Evolutionary conservation across 2,329 filamentous ascomycete genomes (phyloP), one percentile per base, ranked within the genome.

Genomic region (Elsinoe perseae): DNA sequence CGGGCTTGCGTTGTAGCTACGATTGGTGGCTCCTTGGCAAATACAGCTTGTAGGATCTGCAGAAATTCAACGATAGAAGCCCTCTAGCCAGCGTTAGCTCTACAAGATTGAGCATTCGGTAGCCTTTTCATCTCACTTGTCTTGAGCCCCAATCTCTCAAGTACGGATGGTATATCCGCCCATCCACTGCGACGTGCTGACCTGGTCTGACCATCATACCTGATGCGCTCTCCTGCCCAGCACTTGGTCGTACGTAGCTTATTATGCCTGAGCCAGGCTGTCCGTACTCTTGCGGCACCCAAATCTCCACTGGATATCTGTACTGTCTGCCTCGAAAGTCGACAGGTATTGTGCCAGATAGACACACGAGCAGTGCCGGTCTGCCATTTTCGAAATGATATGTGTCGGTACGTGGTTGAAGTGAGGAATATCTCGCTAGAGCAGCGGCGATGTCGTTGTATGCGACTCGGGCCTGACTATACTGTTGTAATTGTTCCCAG

Each of bases 91-190:
- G 23, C 10, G 16, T 38, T 21, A 34, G 28, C 23, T 9, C n/a
- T 28, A n/a, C 14, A 43, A 2, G 12, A 16, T 8, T 54, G 12
- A 28, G 21, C 23, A 21, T 27, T 7, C 20, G 36, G 8, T 4
- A 20, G 16, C 6, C 21, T 16, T 7, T 12, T n/a, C 12, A 10
- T 46, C 53, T 36, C 9, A 56, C 53, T 25, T 23, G 23, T 42
- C 27, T 27, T 28, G 48, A 88, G 93, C 64, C 76, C 93, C 93
- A 98, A 60, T 89, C 85, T 28, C 89, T 88, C 46, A 98, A 76
- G 69, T 97, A 98, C 34, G 93, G 93, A 69, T 98, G 93, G 69
- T 97, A 98, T 61, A 97, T 82, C 68, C 88, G 85, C 23, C 93
- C 93, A 66, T 97, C 92, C 4, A 88, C 84, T 66, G 93, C 90